Base-by-base conservation (phyloP, 768 basidiomycete species). In the Suillus subalutaceus region DNA sequence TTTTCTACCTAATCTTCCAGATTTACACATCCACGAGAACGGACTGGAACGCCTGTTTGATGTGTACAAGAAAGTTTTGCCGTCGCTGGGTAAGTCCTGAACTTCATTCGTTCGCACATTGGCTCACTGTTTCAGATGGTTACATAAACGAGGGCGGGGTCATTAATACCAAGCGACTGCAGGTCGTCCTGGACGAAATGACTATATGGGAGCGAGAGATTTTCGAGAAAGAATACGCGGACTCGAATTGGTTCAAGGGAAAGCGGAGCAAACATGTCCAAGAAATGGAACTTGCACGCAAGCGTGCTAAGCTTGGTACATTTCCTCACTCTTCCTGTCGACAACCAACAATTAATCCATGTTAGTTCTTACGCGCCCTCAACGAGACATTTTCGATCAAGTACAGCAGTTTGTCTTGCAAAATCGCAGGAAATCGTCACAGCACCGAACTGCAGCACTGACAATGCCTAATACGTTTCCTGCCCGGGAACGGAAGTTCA, bases 21-120 rank as follows among this genome's bases (percentile, higher is more conserved):
- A 97, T 77, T 78, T 99, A 35, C 97, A 99, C 75, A 99, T 99
- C 75, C 95, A 99, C 72, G 94, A 97, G 79, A 97, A 98, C 74
- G 97, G 94, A 18, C 76, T 99, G 69, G 96, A 99, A 79, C 86
- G 84, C 70, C 80, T 99, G 65, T 99, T 97, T 77, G 93, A 94
- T 12, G 93, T 98, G 64, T 99, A 99, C 79, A 98, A 98, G 85
- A 90, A 88, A 74, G 87, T 94, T 38, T 76, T 99, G 30, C 96
- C 96, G 26, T 86, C 88, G 57, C 78, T 90, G 72, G 89, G 87
- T 88, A 67, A 65, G 85, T 66, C 62, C 15, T 48, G 15, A 13
- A n/a, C 41, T 4, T 37, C 63, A 26, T 38, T n/a, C 3, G 46
- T 4, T 41, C 13, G 10, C 40, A n/a, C 37, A 38, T 61, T 10